A percentile compares a stretch with the other conserved stretches of the same genome.
phyloP scores from a whole-genome alignment of 1,139 yeast genomes.

The Pneumocystis murina region DNA sequence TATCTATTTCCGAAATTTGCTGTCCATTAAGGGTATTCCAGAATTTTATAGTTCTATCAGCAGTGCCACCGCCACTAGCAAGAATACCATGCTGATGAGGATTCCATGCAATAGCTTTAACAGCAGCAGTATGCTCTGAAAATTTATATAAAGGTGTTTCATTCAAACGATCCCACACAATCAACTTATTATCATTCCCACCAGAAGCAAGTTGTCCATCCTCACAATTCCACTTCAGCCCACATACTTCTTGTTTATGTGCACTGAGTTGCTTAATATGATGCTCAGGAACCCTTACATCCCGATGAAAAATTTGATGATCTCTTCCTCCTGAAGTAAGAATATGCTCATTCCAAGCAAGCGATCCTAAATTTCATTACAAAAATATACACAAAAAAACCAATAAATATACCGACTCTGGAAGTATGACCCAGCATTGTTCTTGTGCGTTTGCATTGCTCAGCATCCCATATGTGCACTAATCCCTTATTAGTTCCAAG shows the following conservation, averaged over 20 bases:
- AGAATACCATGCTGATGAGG: conserved; percentile 89
- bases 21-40: conserved; percentile 84
- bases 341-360: conserved; percentile 90
- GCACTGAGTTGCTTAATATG: conserved; percentile 53
- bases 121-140: conserved; percentile 83
- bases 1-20: conserved; percentile 62
- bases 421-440: conserved; percentile 85
- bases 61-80: conserved; percentile 96
- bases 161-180: conserved; percentile 74
- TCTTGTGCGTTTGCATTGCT: conserved; percentile 66
- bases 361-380: conserved; percentile 27
- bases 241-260: conserved; percentile 93
- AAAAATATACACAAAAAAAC: background rate
- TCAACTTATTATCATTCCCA: conserved; percentile 76
- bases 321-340: conserved; percentile 81
- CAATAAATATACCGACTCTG: conserved; percentile 40
- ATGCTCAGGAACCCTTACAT: conserved; percentile 77
- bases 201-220: conserved; percentile 67
- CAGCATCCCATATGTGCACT: conserved; percentile 93
- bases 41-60: conserved; percentile 75
- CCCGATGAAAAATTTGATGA: conserved; percentile 70
- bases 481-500: conserved; percentile 77
- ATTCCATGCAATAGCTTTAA: conserved; percentile 93
- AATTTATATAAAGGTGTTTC: conserved; percentile 59
- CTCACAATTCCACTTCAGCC: conserved; percentile 82